These are phyloP conservation scores for Linnemannia zychae DNA, from an alignment of 192 early-diverging fungal species.

Conservation along the genomic window DNA sequence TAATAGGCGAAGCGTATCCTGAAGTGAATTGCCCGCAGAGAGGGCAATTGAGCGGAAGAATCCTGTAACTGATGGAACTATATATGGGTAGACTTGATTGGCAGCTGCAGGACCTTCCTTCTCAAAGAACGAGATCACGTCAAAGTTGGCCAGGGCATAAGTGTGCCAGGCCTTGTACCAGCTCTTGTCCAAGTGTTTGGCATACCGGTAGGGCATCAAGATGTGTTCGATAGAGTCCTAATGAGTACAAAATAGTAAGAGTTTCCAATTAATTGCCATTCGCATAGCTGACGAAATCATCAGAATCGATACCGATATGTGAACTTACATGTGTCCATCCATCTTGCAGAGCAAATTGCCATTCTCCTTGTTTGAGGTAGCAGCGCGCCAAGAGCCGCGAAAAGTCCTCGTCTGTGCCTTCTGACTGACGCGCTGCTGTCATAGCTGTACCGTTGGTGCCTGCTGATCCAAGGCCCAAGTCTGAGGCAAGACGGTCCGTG, in stretches of 20 bases:
- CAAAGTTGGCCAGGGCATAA: constrained; percentile 92
- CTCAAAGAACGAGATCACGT: constrained; percentile 83
- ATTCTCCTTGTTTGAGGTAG: constrained; percentile 95
- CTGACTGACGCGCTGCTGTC: constrained; percentile 14
- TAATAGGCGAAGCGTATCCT: constrained; percentile 94
- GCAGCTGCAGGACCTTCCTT: constrained; percentile 38
- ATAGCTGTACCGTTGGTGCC: constrained; percentile 33
- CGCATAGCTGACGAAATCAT: background rate
- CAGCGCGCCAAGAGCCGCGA: constrained; percentile 78
- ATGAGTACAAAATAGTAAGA: background rate
- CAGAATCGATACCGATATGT: background rate
- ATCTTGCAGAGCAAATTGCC: constrained; percentile 76
- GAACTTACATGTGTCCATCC: constrained; percentile 56
- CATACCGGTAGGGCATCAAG: constrained; percentile 81
- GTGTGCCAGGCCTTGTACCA: constrained; percentile 99
- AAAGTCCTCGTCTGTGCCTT: constrained; percentile 39
- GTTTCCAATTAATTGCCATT: background rate
- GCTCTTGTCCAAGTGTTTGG: constrained; percentile 86
- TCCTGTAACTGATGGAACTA: constrained; percentile 92
- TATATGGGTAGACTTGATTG: constrained; percentile 65
- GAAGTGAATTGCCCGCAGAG: constrained; percentile 86
- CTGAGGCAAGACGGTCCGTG: constrained; percentile 80
- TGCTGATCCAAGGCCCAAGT: constrained; percentile 33
- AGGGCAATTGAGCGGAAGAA: constrained; percentile 95
- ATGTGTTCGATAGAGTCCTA: constrained; percentile 77